Evolutionary conservation across 345 rosid genomes (phyloP).

Genomic region (Anacardium occidentale): DNA sequence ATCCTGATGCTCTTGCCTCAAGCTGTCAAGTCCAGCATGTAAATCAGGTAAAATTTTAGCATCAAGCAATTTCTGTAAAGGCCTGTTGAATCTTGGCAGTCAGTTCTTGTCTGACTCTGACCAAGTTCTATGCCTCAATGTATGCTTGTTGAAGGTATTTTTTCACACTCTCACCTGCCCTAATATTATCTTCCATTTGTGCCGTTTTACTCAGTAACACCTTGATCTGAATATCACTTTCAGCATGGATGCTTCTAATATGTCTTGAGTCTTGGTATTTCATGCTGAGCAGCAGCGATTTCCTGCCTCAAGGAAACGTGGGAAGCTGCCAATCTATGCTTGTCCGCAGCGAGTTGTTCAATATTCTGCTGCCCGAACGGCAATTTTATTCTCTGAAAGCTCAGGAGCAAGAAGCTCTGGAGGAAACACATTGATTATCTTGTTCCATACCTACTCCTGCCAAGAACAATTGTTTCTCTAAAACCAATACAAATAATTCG

Average conservation of each 20-base stretch:
- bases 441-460: too few relatives aligned
- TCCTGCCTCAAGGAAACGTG: constrained; percentile 62
- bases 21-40: constrained; percentile 55
- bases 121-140: constrained; percentile 61
- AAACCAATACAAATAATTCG: too few relatives aligned
- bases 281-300: constrained; percentile 50
- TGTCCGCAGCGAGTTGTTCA: constrained; percentile 58
- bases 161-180: constrained; percentile 63
- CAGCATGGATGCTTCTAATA: constrained; percentile 65
- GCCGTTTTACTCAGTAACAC: constrained; percentile 58
- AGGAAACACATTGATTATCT: too few relatives aligned
- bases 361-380: constrained; percentile 77
- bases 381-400: constrained; percentile 59
- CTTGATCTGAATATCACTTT: constrained; percentile 73
- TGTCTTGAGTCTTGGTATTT: constrained; percentile 55
- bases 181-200: constrained; percentile 52
- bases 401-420: constrained; percentile 43
- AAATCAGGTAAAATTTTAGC: constrained; percentile 49
- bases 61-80: constrained; percentile 56
- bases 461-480: too few relatives aligned
- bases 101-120: constrained; percentile 58
- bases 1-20: constrained; percentile 60
- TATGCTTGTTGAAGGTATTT: constrained; percentile 68
- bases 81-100: constrained; percentile 49
- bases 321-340: constrained; percentile 54